Base-by-base conservation (phyloP, 202 grass and related monocot species). In the Bolboschoenoplectus hybrid region DNA sequence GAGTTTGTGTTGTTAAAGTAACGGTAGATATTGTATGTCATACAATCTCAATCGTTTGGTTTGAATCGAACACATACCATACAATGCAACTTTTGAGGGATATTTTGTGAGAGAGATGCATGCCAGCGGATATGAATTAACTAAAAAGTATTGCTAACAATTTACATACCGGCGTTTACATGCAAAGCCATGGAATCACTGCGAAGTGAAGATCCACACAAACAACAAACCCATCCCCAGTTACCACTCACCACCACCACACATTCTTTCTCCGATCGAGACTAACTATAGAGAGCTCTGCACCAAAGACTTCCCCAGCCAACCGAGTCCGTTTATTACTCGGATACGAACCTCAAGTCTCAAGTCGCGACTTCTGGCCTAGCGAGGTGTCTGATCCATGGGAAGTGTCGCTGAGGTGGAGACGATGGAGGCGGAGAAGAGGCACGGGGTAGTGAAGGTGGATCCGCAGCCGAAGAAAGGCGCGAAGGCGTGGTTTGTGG, bases 401-500 rank as follows among this genome's bases (percentile, higher is more conserved):
- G 86, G 86, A 81, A 62, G 84, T 84, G 78, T 58, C 46, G 4
- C 57, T 62, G 84, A 82, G 49, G 64, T 40, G 39, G 44, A 43
- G 55, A 68, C 34, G 9, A 41, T 52, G 49, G 87, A 57, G 19
- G 69, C 86, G 76, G 67, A 86, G 77, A 7, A 49, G 74, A 46
- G 32, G 63, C 40, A 36, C 1, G 9, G 6, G 1, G 41, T 20
- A 43, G 75, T 95, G 52, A 89, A 87, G 55, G 88, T 89, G 35
- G 86, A 85, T 39, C 91, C 95, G 84, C 89, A 36, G 74, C 90
- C 93, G 11, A 74, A 85, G 34, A 98, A 91, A 73, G 93, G 93
- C 9, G 11, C 94, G 26, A 39, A 78, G 14, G 91, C 95, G 49
- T 81, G 87, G 93, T 86, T 88, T 57, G 84, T 98, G 9, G 93